These are phyloP conservation scores for Emmonsia crescens DNA, from an alignment of 2,329 filamentous ascomycete species.

Conservation along the genomic window DNA sequence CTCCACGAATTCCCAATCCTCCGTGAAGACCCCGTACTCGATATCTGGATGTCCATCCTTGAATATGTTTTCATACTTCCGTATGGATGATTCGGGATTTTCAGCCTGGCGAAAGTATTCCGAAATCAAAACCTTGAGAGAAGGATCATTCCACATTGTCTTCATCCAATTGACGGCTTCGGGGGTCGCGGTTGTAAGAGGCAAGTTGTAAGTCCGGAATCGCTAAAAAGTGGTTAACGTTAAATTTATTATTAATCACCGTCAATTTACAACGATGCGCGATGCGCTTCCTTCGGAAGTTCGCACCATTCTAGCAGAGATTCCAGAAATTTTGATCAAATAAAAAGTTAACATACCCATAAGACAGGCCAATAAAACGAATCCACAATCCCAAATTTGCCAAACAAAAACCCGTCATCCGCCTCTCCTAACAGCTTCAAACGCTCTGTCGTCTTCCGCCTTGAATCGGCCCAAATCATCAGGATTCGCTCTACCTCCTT, in stretches of 20 bases:
- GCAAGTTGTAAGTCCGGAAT: conserved; percentile 24
- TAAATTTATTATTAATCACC: background rate
- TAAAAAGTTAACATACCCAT: conserved; percentile 20
- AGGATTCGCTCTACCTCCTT: conserved; percentile 20
- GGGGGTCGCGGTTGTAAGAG: conserved; percentile 17
- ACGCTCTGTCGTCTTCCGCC: conserved; percentile 17
- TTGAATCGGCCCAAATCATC: conserved; percentile 19
- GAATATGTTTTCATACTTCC: conserved; percentile 25
- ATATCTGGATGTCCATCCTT: conserved; percentile 16
- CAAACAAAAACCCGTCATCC: conserved; percentile 29
- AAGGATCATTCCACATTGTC: conserved; percentile 25
- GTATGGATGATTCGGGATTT: conserved; percentile 19
- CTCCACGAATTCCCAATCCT: conserved; percentile 21
- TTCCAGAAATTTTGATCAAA: background rate
- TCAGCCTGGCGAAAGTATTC: conserved; percentile 22
- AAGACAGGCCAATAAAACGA: conserved; percentile 30
- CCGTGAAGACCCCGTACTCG: conserved; percentile 18
- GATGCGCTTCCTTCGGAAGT: background rate
- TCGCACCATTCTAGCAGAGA: background rate
- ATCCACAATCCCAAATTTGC: conserved; percentile 29
- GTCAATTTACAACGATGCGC: background rate
- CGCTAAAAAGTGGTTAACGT: conserved; percentile 15
- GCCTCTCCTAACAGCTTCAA: conserved; percentile 14
- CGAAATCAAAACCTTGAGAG: conserved; percentile 15
- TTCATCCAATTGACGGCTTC: conserved; percentile 24